Base-by-base conservation (phyloP, 2,329 filamentous ascomycete species). In the Teratosphaeria zuluensis region DNA sequence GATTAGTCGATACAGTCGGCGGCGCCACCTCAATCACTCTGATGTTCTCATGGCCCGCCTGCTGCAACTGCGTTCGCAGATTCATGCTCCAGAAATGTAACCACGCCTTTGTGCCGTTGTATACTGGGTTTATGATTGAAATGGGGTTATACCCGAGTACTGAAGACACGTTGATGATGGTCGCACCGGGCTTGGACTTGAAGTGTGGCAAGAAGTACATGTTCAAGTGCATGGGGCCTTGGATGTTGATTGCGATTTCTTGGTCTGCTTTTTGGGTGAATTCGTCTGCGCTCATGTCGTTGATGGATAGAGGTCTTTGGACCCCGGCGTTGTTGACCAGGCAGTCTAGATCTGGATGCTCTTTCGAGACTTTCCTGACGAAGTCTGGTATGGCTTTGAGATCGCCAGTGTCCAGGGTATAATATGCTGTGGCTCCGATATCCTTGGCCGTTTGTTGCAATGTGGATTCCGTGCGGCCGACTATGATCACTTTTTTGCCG, bases 301-400 rank as follows among this genome's bases (percentile, higher is more conserved):
- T 74, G 0, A 81, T 72, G 16, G 80, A 68, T 1, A 85, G 74
- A 0, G 80, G 82, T 1, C 80, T 71, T 66, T 84, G 81, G 0
- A 84, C 79, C 1, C 81, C 81, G 0, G 81, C 81, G 57, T 85
- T 84, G 71, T 84, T 84, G 66, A 84, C 72, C 0, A 84, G 66
- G 62, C 81, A 84, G 69, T 85, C 81, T 2, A 84, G 66, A 5
- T 82, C 77, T 0, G 79, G 80, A 63, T 84, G 78, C 5, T 82
- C 76, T 2, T 60, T 62, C 2, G 73, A 77, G 51, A 84, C 65
- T 16, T 73, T 74, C 51, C 74, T 58, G 56, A 79, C 70, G 61
- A 84, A 82, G 0, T 56, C 51, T 0, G 78, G 72, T 8, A 83
- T 78, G 1, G 77, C 33, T 9, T 14, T 9, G 2, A 35, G 33